Percentiles rank a stretch among this genome's conserved stretches.
Evolutionary conservation across 2,329 filamentous ascomycete species (phyloP).

Genomic region (Aspergillus brunneoviolaceus): DNA sequence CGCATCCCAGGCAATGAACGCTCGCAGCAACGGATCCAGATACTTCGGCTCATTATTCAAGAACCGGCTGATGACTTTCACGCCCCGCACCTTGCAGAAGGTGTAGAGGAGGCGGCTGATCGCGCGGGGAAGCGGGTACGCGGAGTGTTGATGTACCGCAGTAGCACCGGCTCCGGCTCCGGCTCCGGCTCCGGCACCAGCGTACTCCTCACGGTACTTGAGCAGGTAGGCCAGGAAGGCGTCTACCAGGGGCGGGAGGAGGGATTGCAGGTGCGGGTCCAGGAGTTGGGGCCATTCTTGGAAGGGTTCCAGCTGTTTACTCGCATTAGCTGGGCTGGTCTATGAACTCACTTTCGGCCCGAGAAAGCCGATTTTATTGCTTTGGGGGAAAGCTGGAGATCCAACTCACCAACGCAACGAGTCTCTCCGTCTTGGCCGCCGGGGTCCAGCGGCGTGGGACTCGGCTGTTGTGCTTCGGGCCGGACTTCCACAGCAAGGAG

Average conservation of each 20-base stretch:
- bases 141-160: slow-evolving; percentile 37
- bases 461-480: slow-evolving; percentile 26
- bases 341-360: no score
- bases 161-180: no score
- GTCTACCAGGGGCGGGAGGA: slow-evolving; percentile 72
- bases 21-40: slow-evolving; percentile 74
- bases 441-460: slow-evolving; percentile 42
- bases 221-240: slow-evolving; percentile 69
- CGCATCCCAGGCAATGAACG: slow-evolving; percentile 63
- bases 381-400: no score
- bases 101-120: slow-evolving; percentile 80
- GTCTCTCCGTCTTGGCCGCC: slow-evolving; percentile 37
- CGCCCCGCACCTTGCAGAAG: slow-evolving; percentile 89
- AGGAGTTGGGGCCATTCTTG: slow-evolving; percentile 94
- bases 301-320: slow-evolving; percentile 70
- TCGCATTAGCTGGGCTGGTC: no score
- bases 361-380: no score
- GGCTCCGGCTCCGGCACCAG: slow-evolving; percentile 4
- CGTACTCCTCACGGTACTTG: slow-evolving; percentile 44
- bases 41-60: slow-evolving; percentile 85
- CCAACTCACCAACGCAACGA: slow-evolving; percentile 40
- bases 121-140: slow-evolving; percentile 61
- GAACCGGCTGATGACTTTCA: slow-evolving; percentile 89
- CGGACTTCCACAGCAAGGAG: slow-evolving; percentile 42
- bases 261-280: slow-evolving; percentile 74